Percentiles rank a stretch among this genome's conserved stretches.
Evolutionary conservation across 2,329 filamentous ascomycete genomes (phyloP).

Genomic region (Pleurostoma richardsiae): DNA sequence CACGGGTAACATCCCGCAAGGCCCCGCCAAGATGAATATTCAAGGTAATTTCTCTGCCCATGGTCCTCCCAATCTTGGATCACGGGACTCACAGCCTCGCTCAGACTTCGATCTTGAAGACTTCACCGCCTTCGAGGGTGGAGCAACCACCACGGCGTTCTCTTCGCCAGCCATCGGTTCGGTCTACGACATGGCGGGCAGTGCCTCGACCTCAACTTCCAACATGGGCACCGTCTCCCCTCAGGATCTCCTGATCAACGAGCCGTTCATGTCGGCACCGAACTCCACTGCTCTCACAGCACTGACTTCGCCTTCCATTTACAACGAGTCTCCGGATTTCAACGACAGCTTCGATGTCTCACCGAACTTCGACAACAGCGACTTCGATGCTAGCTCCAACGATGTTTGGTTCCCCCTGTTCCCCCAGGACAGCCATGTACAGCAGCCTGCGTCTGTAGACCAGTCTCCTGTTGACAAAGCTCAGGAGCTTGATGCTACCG

Average conservation of each 20-base stretch:
- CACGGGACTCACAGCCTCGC: slow-evolving; percentile 22
- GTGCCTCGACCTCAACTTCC: slow-evolving; percentile 41
- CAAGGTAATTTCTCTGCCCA: slow-evolving; percentile 39
- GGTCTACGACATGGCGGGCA: slow-evolving; percentile 41
- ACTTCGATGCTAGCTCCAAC: slow-evolving; percentile 40
- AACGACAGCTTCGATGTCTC: slow-evolving; percentile 70
- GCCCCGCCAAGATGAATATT: slow-evolving; percentile 45
- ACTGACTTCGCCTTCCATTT: slow-evolving; percentile 77
- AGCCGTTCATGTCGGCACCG: slow-evolving; percentile 68
- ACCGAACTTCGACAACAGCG: slow-evolving; percentile 63
- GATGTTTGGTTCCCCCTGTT: slow-evolving; percentile 71
- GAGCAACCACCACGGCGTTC: slow-evolving; percentile 41
- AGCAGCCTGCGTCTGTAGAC: slow-evolving; percentile 19
- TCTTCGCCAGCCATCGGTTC: slow-evolving; percentile 45
- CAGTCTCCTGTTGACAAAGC: slow-evolving; percentile 36
- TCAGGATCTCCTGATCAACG: slow-evolving; percentile 69
- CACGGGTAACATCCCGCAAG: slow-evolving; percentile 41
- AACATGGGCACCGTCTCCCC: slow-evolving; percentile 75
- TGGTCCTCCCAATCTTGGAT: slow-evolving; percentile 10
- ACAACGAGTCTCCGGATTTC: slow-evolving; percentile 71
- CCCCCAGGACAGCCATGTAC: slow-evolving; percentile 38
- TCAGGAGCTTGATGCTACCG: slow-evolving; percentile 44
- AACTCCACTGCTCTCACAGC: slow-evolving; percentile 79
- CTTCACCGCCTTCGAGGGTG: slow-evolving; percentile 51
- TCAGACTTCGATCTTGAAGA: slow-evolving; percentile 56